These are phyloP conservation scores for Talinum fruticosum DNA, from an alignment of 148 eudicot species.

Conservation along the genomic window DNA sequence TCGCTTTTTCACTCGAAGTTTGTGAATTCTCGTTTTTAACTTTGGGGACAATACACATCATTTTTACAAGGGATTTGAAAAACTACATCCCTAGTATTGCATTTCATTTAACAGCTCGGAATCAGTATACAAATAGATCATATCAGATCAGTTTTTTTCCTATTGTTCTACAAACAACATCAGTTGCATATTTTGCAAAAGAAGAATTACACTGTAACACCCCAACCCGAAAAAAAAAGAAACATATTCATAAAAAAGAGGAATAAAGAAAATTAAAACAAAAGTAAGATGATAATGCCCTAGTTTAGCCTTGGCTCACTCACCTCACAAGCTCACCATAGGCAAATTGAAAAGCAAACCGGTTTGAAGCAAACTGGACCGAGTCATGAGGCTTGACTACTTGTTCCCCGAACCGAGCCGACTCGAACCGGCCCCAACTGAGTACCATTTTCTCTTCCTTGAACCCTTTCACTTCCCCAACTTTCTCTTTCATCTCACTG, in stretches of 20 bases:
- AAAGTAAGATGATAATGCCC: not conserved
- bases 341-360: constrained; percentile 38
- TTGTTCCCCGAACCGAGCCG: constrained; percentile 62
- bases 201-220: constrained; percentile 7
- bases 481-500: constrained; percentile 44
- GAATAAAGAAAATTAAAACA: not conserved
- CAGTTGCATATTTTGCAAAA: not conserved
- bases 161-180: not conserved
- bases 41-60: not conserved
- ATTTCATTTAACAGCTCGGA: not conserved
- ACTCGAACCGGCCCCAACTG: constrained; percentile 47
- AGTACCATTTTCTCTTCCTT: constrained; percentile 41
- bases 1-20: not conserved
- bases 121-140: not conserved
- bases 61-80: not conserved
- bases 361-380: constrained; percentile 48
- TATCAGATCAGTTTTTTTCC: not conserved
- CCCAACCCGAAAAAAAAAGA: not conserved
- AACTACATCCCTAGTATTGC: not conserved
- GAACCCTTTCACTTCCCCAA: constrained; percentile 36
- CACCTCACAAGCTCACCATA: constrained; percentile 33
- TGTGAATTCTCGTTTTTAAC: not conserved
- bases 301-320: not conserved
- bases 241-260: not conserved
- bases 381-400: constrained; percentile 42